Evolutionary conservation across 1,139 yeast species (phyloP), one percentile per base, ranked within the genome.

Genomic region (Yamadazyma pseudoaaseri): DNA sequence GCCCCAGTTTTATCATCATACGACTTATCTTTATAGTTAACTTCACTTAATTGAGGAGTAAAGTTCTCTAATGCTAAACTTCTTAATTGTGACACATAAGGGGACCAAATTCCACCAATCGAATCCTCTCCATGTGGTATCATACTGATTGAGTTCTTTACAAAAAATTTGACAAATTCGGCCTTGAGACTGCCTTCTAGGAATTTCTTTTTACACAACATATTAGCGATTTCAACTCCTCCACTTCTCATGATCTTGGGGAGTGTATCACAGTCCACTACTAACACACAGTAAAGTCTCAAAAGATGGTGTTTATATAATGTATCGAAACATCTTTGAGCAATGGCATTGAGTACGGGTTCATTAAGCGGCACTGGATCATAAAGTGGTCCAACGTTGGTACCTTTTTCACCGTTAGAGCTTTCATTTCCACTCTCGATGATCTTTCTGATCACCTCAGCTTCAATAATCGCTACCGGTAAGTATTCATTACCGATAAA

Each of bases 171-270:
- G 34, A 89, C 90, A 58, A 77, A 90, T 26, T 79, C 83, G 0
- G 95, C 84, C 20, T 78, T 73, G 22, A 92, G 63, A 8, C 76
- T 68, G 2, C 97, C 97, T 45, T 80, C 84, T 31, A 82, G 70
- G 51, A 89, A 89, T 44, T 78, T 73, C 48, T 86, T 79, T 43
- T 90, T 87, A 47, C 96, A 90, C 31, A 94, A 70, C 81, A 90
- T 86, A 47, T 90, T 92, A 2, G 98, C 97, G 45, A 92, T 85
- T 50, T 94, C 98, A 20, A 83, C 70, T 9, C 95, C 81, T 6
- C 96, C 96, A 58, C 87, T 81, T 49, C 94, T 67, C 54, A 80
- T 70, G 16, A 86, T 83, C 51, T 96, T 76, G 2, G 98, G 97
- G 23, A 94, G 67, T 0, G 90, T 72, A 42, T 86, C 89, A 23